Percentiles rank a stretch among this genome's conserved stretches.
Evolutionary conservation across 768 basidiomycete genomes (phyloP).

Genomic region (Royoungia palumana): DNA sequence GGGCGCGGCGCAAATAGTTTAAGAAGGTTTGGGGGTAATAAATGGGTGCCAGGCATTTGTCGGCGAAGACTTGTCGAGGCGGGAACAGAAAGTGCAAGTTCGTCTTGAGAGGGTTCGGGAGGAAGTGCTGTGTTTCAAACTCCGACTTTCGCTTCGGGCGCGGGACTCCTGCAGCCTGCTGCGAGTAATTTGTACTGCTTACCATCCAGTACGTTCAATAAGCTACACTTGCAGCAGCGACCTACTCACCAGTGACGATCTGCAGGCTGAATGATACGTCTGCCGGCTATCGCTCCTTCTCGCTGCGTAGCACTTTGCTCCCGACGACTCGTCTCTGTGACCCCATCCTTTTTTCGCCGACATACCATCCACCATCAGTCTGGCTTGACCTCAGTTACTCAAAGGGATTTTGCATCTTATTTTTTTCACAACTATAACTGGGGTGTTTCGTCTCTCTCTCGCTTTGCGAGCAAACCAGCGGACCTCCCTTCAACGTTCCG

Average conservation of each 20-base stretch:
- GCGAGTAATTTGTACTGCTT: background rate
- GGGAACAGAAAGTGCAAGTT: slow-evolving; percentile 6
- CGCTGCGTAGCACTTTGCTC: slow-evolving; percentile 10
- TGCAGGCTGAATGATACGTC: slow-evolving; percentile 18
- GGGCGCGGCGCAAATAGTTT: slow-evolving; percentile 96
- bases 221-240: background rate
- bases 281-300: slow-evolving; percentile 10
- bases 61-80: slow-evolving; percentile 1
- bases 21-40: slow-evolving; percentile 92
- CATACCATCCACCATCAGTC: background rate
- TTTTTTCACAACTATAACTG: slow-evolving; percentile 65
- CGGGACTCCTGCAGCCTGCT: background rate
- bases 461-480: slow-evolving; percentile 10
- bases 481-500: slow-evolving; percentile 30
- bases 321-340: background rate
- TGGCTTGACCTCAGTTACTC: slow-evolving; percentile 16
- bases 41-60: slow-evolving; percentile 68
- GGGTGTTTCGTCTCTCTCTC: slow-evolving; percentile 27
- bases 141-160: slow-evolving; percentile 20
- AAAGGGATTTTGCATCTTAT: slow-evolving; percentile 44
- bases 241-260: background rate
- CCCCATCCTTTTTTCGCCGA: slow-evolving; percentile 9
- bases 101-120: slow-evolving; percentile 5
- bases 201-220: slow-evolving; percentile 3
- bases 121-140: slow-evolving; percentile 30